phyloP scores from a whole-genome alignment of 345 rosid genomes.

The Microthlaspi erraticum region DNA sequence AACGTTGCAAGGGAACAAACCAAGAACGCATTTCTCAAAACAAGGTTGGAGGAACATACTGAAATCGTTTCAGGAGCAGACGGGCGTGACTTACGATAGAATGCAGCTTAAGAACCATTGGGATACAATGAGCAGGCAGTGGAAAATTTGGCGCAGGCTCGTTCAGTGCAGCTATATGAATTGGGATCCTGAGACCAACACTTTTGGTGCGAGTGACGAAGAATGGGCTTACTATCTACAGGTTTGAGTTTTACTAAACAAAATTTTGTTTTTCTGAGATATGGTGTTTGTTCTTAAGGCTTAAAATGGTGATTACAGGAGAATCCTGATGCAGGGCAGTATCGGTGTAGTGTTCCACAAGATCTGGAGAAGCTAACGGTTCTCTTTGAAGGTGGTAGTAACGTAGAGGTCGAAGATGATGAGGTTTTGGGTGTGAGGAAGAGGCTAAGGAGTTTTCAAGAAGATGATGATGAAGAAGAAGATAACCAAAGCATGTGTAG shows the following conservation, averaged over 20 bases:
- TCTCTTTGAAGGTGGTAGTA: constrained; percentile 44
- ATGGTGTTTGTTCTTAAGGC: background rate
- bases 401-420: constrained; percentile 29
- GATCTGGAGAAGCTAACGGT: constrained; percentile 49
- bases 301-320: constrained; percentile 40
- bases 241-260: constrained; percentile 25
- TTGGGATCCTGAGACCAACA: constrained; percentile 53
- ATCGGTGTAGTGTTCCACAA: constrained; percentile 51
- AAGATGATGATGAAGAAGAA: constrained; percentile 30
- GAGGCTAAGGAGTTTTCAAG: constrained; percentile 29
- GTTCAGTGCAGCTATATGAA: constrained; percentile 44
- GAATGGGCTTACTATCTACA: constrained; percentile 50
- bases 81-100: constrained; percentile 49
- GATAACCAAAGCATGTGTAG: constrained; percentile 41
- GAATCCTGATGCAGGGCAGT: constrained; percentile 59
- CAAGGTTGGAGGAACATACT: constrained; percentile 50
- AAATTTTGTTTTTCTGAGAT: background rate
- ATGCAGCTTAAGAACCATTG: constrained; percentile 62
- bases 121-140: constrained; percentile 57
- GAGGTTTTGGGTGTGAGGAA: constrained; percentile 24
- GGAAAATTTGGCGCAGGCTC: constrained; percentile 60
- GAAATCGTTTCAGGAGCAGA: constrained; percentile 46
- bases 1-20: constrained; percentile 45
- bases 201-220: constrained; percentile 53
- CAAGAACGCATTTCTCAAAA: constrained; percentile 45